Evolutionary conservation across 2,329 filamentous ascomycete genomes (phyloP).

Genomic region (Atkinsonella texensis): DNA sequence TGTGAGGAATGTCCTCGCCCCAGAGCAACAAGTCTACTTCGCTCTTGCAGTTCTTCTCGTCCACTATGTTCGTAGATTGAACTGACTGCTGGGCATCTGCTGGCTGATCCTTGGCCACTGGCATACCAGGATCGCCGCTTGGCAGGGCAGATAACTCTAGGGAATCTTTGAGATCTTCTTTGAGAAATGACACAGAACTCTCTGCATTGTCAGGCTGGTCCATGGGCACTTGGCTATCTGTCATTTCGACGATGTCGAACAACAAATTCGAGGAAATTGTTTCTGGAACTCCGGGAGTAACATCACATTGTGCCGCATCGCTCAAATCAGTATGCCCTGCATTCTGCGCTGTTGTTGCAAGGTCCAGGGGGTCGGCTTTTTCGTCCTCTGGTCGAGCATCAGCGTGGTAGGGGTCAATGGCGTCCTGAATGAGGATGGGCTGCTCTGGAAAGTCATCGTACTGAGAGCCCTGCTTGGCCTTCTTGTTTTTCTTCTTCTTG

Average conservation of each 20-base stretch:
- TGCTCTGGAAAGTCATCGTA: slow-evolving; percentile 5
- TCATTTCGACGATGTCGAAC: neutral
- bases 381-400: slow-evolving; percentile 9
- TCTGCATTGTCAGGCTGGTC: neutral
- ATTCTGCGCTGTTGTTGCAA: slow-evolving; percentile 8
- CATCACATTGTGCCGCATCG: slow-evolving; percentile 5
- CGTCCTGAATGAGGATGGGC: slow-evolving; percentile 2
- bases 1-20: neutral
- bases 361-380: slow-evolving; percentile 5
- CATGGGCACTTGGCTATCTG: neutral
- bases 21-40: slow-evolving; percentile 5
- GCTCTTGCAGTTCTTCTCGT: slow-evolving; percentile 9
- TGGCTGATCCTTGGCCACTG: slow-evolving; percentile 1
- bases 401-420: slow-evolving; percentile 4
- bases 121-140: slow-evolving; percentile 1
- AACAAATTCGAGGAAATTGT: neutral
- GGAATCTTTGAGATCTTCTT: neutral
- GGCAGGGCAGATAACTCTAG: neutral
- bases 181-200: neutral
- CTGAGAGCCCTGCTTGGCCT: slow-evolving; percentile 3
- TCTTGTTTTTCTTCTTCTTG: slow-evolving; percentile 16
- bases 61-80: slow-evolving; percentile 9
- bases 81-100: slow-evolving; percentile 7
- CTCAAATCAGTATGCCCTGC: slow-evolving; percentile 1
- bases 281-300: neutral